Conservation (phyloP, 148 eudicot genomes). For the Bassia scoparia region DNA sequence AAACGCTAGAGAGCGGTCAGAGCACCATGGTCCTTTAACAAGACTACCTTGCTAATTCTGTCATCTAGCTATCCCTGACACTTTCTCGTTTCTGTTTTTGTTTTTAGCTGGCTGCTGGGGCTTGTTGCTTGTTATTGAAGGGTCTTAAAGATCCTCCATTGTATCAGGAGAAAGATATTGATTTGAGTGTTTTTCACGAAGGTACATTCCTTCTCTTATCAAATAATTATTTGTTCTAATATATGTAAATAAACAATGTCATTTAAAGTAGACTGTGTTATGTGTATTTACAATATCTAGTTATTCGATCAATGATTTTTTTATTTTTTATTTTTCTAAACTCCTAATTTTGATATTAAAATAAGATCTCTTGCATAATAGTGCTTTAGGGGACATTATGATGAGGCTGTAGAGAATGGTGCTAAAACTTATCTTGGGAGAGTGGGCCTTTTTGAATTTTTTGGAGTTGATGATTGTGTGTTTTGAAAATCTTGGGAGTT, state of each 20-base stretch:
- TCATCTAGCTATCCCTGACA: not conserved
- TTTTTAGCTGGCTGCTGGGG: constrained; percentile 46
- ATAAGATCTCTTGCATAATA: not conserved
- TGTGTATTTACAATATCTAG: not conserved
- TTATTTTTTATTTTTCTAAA: too few relatives aligned
- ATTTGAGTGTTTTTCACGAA: constrained; percentile 48
- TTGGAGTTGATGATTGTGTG: not conserved
- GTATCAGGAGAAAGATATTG: constrained; percentile 43
- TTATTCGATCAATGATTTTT: too few relatives aligned
- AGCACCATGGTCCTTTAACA: too few relatives aligned
- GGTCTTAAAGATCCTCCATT: constrained; percentile 42
- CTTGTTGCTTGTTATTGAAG: constrained; percentile 49
- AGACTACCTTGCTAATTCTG: not conserved
- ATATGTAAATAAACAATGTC: not conserved
- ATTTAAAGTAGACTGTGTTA: not conserved
- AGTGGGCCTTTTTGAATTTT: not conserved
- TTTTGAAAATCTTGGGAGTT: not conserved
- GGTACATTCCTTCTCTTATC: constrained; percentile 36
- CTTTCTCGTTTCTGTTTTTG: constrained; percentile 17
- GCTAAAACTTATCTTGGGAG: too few relatives aligned
- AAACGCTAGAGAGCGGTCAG: too few relatives aligned
- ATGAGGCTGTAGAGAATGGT: not conserved
- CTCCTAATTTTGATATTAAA: not conserved
- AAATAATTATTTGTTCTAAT: not conserved
- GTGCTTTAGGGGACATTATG: not conserved